Evolutionary conservation across 2,329 filamentous ascomycete species (phyloP), one percentile per base, ranked within the genome.

Genomic region (Botryotinia globosa): DNA sequence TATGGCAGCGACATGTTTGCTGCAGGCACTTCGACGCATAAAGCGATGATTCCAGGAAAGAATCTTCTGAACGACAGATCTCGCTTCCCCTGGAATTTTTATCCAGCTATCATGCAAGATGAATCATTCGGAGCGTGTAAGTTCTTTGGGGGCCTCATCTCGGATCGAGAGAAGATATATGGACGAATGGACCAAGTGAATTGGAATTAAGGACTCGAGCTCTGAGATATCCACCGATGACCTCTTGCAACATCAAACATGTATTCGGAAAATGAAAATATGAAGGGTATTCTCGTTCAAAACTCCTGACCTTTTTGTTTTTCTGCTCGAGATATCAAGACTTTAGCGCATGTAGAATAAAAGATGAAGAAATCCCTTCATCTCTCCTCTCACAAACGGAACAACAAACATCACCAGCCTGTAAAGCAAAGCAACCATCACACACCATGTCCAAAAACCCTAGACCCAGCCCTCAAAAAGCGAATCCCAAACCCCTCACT

Each of bases 401-500:
- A 29, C 3, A 16, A 9, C 3, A 6, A 29, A 18, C 0, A 29
- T 1, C 1, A 6, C 14, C 16, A 56, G n/a, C 51, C 3, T 12
- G 4, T 8, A 18, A 56, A 20, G 3, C 32, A 59, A 22, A 22
- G 4, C 18, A 59, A 34, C 20, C 4, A 34, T 22, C 56, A 22
- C 4, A 9, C 18, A 34, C 3, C 18, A 59, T 59, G 10, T 3
- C 18, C 56, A 25, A 10, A 18, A 59, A 22, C 29, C 3, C 5
- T 32, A 34, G 0, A 5, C 8, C 20, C 29, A 12, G 12, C 29
- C 29, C 16, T 10, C 29, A 34, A 2, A 34, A 12, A 0, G 22
- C 22, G 32, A 22, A 22, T 2, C 18, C 22, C 32, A 14, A 39
- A 25, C 14, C 7, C 20, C 32, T 34, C 32, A 12, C 34, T 25